These are phyloP conservation scores for Casuarina cunninghamiana DNA, from an alignment of 306 rosid genomes.

Conservation along the genomic window DNA sequence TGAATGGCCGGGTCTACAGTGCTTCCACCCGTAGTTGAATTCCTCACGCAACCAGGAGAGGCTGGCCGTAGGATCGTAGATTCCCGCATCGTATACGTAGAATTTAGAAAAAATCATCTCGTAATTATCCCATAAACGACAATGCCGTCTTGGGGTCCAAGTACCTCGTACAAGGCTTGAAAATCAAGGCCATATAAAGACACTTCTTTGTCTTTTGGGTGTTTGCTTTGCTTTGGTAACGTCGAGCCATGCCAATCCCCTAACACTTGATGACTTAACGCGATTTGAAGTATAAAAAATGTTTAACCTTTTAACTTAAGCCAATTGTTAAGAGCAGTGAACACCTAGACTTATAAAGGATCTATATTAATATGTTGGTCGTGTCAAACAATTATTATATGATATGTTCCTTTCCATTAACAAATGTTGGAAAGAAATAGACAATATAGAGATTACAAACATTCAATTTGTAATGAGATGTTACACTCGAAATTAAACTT, in stretches of 20 bases:
- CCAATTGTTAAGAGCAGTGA: too few species aligned
- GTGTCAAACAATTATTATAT: too few species aligned
- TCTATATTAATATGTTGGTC: too few species aligned
- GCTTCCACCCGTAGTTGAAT: neutral
- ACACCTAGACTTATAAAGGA: too few species aligned
- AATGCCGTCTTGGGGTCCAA: slow-evolving; percentile 19
- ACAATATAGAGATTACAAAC: too few species aligned
- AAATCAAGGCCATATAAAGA: neutral
- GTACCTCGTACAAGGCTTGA: neutral
- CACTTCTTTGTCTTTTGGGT: neutral
- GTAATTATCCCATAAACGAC: slow-evolving; percentile 11
- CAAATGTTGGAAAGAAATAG: too few species aligned
- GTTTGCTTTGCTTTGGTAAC: neutral
- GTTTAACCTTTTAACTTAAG: too few species aligned
- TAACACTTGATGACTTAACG: neutral
- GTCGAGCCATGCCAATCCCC: neutral
- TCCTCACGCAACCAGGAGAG: too few species aligned
- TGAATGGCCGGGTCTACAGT: slow-evolving; percentile 3
- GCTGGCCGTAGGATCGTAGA: neutral
- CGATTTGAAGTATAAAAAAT: neutral
- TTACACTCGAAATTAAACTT: too few species aligned
- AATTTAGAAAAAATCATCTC: neutral
- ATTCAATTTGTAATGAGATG: too few species aligned
- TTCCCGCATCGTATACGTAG: neutral
- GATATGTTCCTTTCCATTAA: too few species aligned